Base-by-base conservation (phyloP, 768 basidiomycete species). In the Amanita rubescens region DNA sequence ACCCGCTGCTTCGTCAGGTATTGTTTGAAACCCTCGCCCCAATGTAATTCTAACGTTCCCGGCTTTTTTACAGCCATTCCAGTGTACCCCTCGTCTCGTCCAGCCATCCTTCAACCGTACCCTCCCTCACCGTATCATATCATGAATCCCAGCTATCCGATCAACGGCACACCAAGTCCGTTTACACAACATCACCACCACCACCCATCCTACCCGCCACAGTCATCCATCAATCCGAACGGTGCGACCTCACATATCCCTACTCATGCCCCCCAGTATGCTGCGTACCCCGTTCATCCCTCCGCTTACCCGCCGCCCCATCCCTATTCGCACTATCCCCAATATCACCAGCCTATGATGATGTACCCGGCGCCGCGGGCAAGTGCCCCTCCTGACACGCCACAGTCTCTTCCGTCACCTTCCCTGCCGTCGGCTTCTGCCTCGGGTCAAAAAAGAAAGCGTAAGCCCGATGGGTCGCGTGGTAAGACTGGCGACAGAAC, bases 121-220 rank as follows among this genome's bases (percentile, higher is more conserved):
- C 79, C 80, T 44, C 72, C 71, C 33, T 73, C 73, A 22, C 71
- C 77, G 8, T 81, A 78, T 49, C 68, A 69, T 61, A 73, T 82
- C 65, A 88, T 87, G 85, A 89, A 87, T 65, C 81, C 82, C 50
- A 69, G 78, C 55, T 89, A 87, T 60, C 76, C 82, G 22, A 70
- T 80, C 58, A 81, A 79, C 62, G 78, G 80, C 55, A 74, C 83
- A 10, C 69, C 44, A 14, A 46, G 44, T 17, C 44, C 73, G 17
- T 74, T 71, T 53, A 61, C 69, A 59, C 69, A 60, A 34, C 74
- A 63, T 56, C 65, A 66, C 48, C 67, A 66, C 42, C 67, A 67
- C 44, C 65, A 67, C 43, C 60, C 62, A 20, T 67, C 66, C 17
- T 66, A 69, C 46, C 66, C 67, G 59, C 67, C 57, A 10, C 75